Evolutionary conservation across 2,329 filamentous ascomycete genomes (phyloP), one percentile per base, ranked within the genome.

Genomic region (Ophioceras dolichostomum): DNA sequence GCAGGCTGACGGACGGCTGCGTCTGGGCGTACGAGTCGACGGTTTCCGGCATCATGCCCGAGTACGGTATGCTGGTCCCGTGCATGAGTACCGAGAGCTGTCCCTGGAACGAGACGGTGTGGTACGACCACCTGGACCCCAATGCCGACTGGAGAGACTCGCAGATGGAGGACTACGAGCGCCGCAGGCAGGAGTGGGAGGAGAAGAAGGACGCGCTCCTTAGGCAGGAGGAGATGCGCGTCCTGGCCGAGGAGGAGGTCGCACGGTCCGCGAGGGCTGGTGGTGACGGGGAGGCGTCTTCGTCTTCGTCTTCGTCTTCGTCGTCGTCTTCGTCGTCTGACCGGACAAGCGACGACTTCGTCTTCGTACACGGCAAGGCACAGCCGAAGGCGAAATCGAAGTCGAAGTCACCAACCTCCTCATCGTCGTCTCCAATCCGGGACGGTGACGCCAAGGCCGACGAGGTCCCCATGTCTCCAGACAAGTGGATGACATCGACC

Each of bases 11-110:
- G 0, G 74, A 80, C 39, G 78, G 77, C 10, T 83, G 79, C 45
- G 75, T 78, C 4, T 83, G 78, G 79, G 76, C 76, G 9, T 83
- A 83, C 50, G 67, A 72, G 44, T 60, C 61, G 19, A 79, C 70
- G 24, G 56, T 64, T 1, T 67, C 65, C 1, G 78, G 78, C 13
- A 67, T 83, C 40, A 82, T 83, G 78, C 73, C 78, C 3, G 79
- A 83, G 51, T 53, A 47, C 2, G 62, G 66, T 3, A 51, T 46
- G 5, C 52, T 72, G 4, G 44, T 67, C 18, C 64, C 70, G 2
- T 83, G 78, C 46, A 56, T 56, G 2, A 49, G 54, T 24, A 20
- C 52, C 44, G 3, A 45, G 47, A 12, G 59, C 60, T 79, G 76
- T 48, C 55, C 64, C 5, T 79, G 68, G 60, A 65, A 70, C 41